phyloP scores from a whole-genome alignment of 805 yeast species.

The Barnettozyma pratensis region DNA sequence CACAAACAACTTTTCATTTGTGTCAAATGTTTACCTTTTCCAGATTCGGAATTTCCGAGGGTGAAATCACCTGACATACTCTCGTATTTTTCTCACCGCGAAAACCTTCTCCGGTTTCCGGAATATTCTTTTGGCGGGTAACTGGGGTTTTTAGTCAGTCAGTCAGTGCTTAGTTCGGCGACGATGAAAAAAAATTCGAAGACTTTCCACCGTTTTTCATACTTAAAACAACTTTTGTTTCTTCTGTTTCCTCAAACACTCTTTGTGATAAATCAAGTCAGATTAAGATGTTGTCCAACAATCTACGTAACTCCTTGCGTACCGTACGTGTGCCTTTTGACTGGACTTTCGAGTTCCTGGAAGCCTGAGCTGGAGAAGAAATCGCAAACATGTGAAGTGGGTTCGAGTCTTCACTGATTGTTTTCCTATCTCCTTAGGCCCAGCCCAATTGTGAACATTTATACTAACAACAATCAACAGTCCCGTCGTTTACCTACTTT shows the following conservation, averaged over 20 bases:
- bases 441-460: neutral
- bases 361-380: neutral
- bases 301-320: slow-evolving; percentile 24
- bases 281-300: slow-evolving; percentile 23
- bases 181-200: slow-evolving; percentile 3
- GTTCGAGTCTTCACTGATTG: neutral
- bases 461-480: slow-evolving; percentile 16
- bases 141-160: neutral
- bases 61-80: neutral
- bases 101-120: neutral
- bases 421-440: neutral
- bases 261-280: neutral
- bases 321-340: slow-evolving; percentile 15
- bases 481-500: slow-evolving; percentile 25
- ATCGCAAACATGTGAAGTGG: neutral
- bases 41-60: neutral
- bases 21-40: neutral
- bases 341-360: neutral
- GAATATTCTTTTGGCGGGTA: neutral
- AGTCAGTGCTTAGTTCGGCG: neutral
- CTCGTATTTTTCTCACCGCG: too few relatives aligned
- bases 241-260: neutral
- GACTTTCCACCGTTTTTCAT: slow-evolving; percentile 2
- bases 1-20: neutral
- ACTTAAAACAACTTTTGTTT: slow-evolving; percentile 1